A percentile compares a stretch with the other conserved stretches of the same genome.
Conservation (phyloP, 352 stramenopile species). For the Blastocystis sp. region DNA sequence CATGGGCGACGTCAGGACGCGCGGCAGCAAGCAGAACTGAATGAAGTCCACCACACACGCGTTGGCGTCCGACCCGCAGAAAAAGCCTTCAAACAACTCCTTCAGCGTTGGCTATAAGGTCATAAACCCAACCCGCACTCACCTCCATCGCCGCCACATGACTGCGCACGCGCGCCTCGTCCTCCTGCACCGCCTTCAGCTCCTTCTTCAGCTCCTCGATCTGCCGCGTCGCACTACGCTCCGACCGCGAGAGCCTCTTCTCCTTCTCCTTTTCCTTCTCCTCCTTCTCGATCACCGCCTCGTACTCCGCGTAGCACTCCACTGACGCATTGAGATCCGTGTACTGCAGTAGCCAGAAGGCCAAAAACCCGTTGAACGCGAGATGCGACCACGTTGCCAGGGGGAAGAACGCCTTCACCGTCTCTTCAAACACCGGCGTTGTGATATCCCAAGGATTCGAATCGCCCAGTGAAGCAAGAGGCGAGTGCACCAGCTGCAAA, state of each 20-base stretch:
- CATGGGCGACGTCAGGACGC: constrained; percentile 16
- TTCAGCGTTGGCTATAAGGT: not conserved
- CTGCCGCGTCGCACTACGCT: not conserved
- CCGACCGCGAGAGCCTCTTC: not conserved
- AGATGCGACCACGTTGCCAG: not conserved
- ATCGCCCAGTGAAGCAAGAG: not conserved
- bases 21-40: constrained; percentile 49
- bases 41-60: constrained; percentile 16
- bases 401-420: constrained; percentile 5
- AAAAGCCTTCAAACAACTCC: not conserved
- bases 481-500: not conserved
- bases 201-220: constrained; percentile 7
- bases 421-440: constrained; percentile 15
- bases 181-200: not conserved
- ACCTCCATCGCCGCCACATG: not conserved
- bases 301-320: constrained; percentile 19
- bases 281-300: not conserved
- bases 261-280: constrained; percentile 1
- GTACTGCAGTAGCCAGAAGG: constrained; percentile 37
- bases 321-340: not conserved
- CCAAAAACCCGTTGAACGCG: not conserved
- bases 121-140: not conserved
- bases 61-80: not conserved
- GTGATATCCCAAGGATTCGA: not conserved
- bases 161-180: not conserved